These are phyloP conservation scores for Ochromonas danica DNA, from an alignment of 108 stramenopile species.

Conservation along the genomic window DNA sequence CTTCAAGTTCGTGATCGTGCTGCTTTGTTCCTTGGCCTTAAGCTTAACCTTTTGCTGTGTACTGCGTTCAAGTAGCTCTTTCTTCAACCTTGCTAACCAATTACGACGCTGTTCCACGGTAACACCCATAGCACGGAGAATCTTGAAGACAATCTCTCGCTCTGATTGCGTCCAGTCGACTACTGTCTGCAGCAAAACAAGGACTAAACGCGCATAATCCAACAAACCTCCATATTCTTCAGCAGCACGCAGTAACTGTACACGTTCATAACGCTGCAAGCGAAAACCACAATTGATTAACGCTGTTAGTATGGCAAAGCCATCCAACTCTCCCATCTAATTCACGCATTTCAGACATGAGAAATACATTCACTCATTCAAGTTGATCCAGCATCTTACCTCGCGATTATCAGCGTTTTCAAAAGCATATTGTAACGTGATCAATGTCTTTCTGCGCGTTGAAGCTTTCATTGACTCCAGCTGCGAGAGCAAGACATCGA, in stretches of 20 bases:
- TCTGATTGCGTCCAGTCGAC: constrained; percentile 10
- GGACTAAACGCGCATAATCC: background rate
- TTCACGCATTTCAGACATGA: too few species aligned
- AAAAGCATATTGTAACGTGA: constrained; percentile 17
- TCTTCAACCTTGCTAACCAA: constrained; percentile 29
- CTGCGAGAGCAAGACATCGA: constrained; percentile 12
- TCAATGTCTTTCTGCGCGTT: background rate
- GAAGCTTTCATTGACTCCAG: background rate
- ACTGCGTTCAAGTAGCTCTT: background rate
- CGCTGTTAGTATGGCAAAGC: constrained; percentile 18
- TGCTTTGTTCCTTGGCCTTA: background rate
- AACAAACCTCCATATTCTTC: constrained; percentile 12
- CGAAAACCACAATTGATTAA: constrained; percentile 11
- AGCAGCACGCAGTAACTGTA: constrained; percentile 18
- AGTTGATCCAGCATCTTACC: background rate
- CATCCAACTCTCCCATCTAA: constrained; percentile 5
- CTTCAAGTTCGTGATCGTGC: background rate
- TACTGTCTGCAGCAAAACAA: background rate
- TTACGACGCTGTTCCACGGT: background rate
- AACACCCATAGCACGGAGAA: constrained; percentile 26
- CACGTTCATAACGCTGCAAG: constrained; percentile 12
- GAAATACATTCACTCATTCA: too few species aligned
- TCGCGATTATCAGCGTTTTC: background rate
- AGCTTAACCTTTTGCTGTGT: background rate
- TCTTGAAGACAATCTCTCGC: background rate